These are phyloP conservation scores for Mucor racemosus DNA, from an alignment of 371 early-diverging fungal genomes.

Conservation along the genomic window DNA sequence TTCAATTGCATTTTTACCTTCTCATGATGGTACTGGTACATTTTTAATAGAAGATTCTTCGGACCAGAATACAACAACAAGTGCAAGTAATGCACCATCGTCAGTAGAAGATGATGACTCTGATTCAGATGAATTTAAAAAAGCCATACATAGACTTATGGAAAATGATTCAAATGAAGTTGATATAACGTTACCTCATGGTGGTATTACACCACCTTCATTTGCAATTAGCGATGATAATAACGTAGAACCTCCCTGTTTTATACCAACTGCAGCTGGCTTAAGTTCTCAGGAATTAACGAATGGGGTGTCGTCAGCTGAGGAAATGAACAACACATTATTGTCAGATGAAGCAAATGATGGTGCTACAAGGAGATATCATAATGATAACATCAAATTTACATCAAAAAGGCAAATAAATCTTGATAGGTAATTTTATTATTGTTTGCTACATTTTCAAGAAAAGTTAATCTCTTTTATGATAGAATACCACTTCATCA, in stretches of 20 bases:
- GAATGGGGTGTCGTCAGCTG: conserved; percentile 17
- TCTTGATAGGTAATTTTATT: conserved; percentile 38
- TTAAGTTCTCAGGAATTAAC: conserved; percentile 23
- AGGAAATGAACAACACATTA: conserved; percentile 16
- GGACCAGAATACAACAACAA: conserved; percentile 23
- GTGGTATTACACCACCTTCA: conserved; percentile 39
- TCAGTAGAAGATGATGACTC: conserved; percentile 17
- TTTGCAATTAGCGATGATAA: conserved; percentile 25
- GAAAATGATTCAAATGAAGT: background rate
- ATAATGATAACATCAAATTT: conserved; percentile 19
- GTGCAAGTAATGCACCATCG: background rate
- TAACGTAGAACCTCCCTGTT: conserved; percentile 11
- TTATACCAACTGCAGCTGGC: conserved; percentile 31
- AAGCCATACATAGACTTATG: background rate
- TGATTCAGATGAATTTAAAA: background rate
- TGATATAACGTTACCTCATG: conserved; percentile 42
- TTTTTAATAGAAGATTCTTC: conserved; percentile 36
- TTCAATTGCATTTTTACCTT: conserved; percentile 33
- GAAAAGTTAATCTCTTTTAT: background rate
- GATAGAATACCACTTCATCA: conserved; percentile 54
- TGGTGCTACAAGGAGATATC: conserved; percentile 6
- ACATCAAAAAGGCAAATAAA: conserved; percentile 26
- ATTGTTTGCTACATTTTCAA: background rate
- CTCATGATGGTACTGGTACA: conserved; percentile 55
- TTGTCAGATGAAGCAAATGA: conserved; percentile 27